Base-by-base conservation (phyloP, 441 rosid species). In the Bruguiera hainesii region DNA sequence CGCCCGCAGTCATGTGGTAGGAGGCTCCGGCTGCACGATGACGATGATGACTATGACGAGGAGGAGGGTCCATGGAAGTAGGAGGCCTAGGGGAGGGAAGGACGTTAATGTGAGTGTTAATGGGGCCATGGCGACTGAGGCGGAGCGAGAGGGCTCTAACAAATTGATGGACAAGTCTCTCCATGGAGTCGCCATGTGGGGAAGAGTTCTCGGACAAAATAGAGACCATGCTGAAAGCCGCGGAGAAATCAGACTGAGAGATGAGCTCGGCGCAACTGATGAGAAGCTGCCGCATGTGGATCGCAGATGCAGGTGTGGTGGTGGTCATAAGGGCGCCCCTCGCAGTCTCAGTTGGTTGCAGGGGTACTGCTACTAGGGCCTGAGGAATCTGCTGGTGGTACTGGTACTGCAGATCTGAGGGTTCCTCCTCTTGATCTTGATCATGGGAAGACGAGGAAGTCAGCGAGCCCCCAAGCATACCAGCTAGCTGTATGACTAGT, bases 141-240 rank as follows among this genome's bases (percentile, higher is more conserved):
- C 90, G 89, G 68, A 84, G 68, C 59, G 89, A 86, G 69, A 93
- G 84, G 58, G 98, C 97, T 73, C 75, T 83, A n/a, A 83, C 63
- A 72, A 93, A 93, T 67, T 91, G 95, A 62, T 91, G 80, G 25
- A 81, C 82, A 4, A 91, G 70, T 39, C 97, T 75, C 75, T 94
- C 91, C 11, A 81, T 78, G 21, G 98, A 89, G 50, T 93, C 98
- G 0, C 98, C 98, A 15, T 77, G 75, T 60, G 96, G 89, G 39
- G 96, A 88, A 25, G 95, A 87, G 82, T 60, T 74, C 6, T 85
- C 20, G 5, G 86, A 79, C 56, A 90, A 78, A 60, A 85, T 53
- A 52, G 91, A 69, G 70, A 90, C 71, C 30, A 93, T 78, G 73
- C 88, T 86, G 66, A 72, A 86, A 18, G 96, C 96, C 26, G 92